Evolutionary conservation across 2,329 filamentous ascomycete species (phyloP), one percentile per base, ranked within the genome.

Genomic region (Penicillium sumatraense): DNA sequence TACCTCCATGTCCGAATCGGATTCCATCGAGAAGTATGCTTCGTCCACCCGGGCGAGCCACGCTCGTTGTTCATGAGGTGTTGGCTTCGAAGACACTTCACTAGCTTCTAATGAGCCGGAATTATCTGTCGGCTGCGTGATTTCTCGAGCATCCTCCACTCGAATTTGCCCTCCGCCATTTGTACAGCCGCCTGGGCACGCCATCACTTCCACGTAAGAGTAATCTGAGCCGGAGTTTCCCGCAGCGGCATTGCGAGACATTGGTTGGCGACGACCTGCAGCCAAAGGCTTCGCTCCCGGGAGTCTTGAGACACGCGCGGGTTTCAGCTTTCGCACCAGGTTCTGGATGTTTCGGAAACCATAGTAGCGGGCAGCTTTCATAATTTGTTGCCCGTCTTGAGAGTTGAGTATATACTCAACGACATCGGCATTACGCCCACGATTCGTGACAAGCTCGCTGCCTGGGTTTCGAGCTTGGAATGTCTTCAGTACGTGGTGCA

Each of bases 261-360:
- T 52, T 11, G 66, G 61, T 40, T 68, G 65, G 27, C 74, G 69
- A 35, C 71, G 68, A 26, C 62, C 68, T 23, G 67, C 62, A 31
- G 62, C 64, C 5, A 77, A 74, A 0, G 83, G 81, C 58, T 81
- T 88, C 2, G 86, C 90, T 1, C 91, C 92, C 1, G 92, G 91
- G 79, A 96, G 88, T 53, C 90, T 86, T 40, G 90, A 93, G 5
- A 84, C 81, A 54, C 85, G 87, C 0, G 89, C 85, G 0, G 95
- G 95, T 72, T 96, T 96, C 45, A 99, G 77, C 58, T 89, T 87
- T n/a, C 95, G 87, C 14, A 99, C 95, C 5, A 99, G 84, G 68
- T 99, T 99, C 73, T 98, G 95, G 59, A 99, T 99, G 69, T 99
- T 99, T 49, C 95, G 85, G 80, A 99, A 99, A 5, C 95, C 95